Conservation (phyloP, 1,284 basidiomycete genomes). For the Cystobasidium pallidum region DNA sequence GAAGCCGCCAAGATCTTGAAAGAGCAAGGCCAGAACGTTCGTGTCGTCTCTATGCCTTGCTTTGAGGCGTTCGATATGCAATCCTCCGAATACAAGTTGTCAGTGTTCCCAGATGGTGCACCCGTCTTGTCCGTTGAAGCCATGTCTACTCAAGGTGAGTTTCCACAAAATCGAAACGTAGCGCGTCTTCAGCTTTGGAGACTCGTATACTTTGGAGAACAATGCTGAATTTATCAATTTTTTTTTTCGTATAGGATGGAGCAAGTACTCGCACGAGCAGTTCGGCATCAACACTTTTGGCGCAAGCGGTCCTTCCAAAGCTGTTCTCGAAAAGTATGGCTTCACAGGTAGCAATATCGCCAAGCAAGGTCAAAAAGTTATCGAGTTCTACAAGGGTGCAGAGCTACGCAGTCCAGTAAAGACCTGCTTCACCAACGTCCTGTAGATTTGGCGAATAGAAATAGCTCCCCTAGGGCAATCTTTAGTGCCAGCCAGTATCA, state of each 20-base stretch:
- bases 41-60: constrained; percentile 85
- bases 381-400: constrained; percentile 80
- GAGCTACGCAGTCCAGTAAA: constrained; percentile 71
- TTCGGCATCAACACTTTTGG: constrained; percentile 77
- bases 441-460: constrained; percentile 14
- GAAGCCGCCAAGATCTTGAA: constrained; percentile 80
- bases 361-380: constrained; percentile 76
- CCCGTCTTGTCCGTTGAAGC: constrained; percentile 91
- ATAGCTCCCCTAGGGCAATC: too few species aligned
- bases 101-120: constrained; percentile 82
- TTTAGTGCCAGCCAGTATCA: too few species aligned
- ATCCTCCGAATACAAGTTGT: constrained; percentile 74
- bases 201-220: too few species aligned
- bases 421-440: constrained; percentile 30
- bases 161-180: too few species aligned
- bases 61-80: constrained; percentile 88
- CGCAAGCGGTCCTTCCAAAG: constrained; percentile 82
- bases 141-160: constrained; percentile 56
- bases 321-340: constrained; percentile 77
- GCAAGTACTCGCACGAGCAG: constrained; percentile 85
- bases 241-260: constrained; percentile 73
- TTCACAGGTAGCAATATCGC: constrained; percentile 83
- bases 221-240: not conserved
- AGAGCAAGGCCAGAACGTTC: constrained; percentile 67
- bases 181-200: too few species aligned